A percentile compares a stretch with the other conserved stretches of the same genome.
Conservation (phyloP, 176 grass and related monocot species). For the Raddia distichophylla region DNA sequence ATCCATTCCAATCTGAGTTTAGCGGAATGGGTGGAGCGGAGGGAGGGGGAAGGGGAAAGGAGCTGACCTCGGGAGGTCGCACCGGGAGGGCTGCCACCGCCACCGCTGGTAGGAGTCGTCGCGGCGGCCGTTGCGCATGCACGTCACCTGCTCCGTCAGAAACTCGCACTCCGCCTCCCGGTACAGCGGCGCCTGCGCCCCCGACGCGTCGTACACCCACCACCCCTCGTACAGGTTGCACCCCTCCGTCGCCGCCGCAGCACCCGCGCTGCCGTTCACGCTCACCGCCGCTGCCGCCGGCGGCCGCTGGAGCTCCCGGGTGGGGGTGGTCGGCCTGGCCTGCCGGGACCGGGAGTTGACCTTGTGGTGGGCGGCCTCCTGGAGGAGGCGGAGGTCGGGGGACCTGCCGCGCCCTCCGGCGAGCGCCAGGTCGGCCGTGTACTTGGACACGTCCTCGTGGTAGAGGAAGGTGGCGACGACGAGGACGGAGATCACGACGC, state of each 20-base stretch:
- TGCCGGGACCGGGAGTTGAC: constrained; percentile 25
- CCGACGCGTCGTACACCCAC: constrained; percentile 71
- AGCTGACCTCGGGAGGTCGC: constrained; percentile 60
- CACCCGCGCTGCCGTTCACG: not conserved
- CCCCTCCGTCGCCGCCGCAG: not conserved
- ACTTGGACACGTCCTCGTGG: constrained; percentile 62
- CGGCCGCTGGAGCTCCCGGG: not conserved
- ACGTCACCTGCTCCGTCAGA: constrained; percentile 95
- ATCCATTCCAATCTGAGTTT: no score
- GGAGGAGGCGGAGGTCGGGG: constrained; percentile 49
- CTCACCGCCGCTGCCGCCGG: no score
- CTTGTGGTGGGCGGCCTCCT: constrained; percentile 40
- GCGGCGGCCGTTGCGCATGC: constrained; percentile 87
- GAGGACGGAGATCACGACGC: constrained; percentile 61
- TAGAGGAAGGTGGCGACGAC: constrained; percentile 71
- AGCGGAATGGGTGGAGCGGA: no score
- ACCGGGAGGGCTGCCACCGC: constrained; percentile 77
- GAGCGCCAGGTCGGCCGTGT: constrained; percentile 50
- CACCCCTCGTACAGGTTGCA: constrained; percentile 71
- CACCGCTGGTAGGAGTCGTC: constrained; percentile 83
- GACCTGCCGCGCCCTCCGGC: constrained; percentile 7
- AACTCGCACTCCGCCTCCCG: constrained; percentile 74
- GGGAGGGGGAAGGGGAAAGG: no score
- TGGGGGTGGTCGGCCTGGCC: not conserved
- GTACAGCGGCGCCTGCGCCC: constrained; percentile 54